Conservation (phyloP, 768 basidiomycete species). For the Pisolithus microcarpus region DNA sequence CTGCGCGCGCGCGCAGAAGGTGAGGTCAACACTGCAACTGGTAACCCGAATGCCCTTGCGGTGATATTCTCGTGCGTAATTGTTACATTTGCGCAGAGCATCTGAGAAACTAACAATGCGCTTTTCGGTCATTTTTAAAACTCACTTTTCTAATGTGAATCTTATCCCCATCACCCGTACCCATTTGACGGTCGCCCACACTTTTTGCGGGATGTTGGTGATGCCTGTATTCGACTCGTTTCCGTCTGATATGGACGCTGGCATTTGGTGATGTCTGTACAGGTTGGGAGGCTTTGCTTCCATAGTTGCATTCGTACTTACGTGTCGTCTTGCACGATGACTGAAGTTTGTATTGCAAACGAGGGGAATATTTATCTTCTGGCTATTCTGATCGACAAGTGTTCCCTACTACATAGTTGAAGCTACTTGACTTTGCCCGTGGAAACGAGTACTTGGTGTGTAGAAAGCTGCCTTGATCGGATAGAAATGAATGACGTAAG, state of each 20-base stretch:
- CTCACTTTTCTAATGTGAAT: background rate
- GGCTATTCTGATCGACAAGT: too few relatives aligned
- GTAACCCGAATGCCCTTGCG: conserved; percentile 60
- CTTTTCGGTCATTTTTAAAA: background rate
- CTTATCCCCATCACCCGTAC: background rate
- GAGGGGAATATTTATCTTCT: too few relatives aligned
- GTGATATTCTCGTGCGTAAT: conserved; percentile 69
- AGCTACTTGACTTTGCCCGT: too few relatives aligned
- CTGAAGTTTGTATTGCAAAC: too few relatives aligned
- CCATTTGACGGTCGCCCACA: too few relatives aligned
- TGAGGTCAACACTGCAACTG: conserved; percentile 4
- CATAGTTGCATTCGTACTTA: conserved; percentile 46
- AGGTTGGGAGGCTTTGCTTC: conserved; percentile 57
- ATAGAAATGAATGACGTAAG: background rate
- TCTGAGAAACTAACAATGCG: background rate
- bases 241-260: background rate
- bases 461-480: too few relatives aligned
- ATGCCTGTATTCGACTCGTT: background rate
- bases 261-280: background rate
- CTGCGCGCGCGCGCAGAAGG: background rate
- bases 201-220: too few relatives aligned
- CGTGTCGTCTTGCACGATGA: conserved; percentile 43
- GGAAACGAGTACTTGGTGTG: too few relatives aligned
- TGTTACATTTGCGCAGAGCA: background rate
- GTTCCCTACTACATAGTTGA: too few relatives aligned